A percentile compares a stretch with the other conserved stretches of the same genome.
Conservation (phyloP, 129 eudicot genomes). For the Arctium lappa region DNA sequence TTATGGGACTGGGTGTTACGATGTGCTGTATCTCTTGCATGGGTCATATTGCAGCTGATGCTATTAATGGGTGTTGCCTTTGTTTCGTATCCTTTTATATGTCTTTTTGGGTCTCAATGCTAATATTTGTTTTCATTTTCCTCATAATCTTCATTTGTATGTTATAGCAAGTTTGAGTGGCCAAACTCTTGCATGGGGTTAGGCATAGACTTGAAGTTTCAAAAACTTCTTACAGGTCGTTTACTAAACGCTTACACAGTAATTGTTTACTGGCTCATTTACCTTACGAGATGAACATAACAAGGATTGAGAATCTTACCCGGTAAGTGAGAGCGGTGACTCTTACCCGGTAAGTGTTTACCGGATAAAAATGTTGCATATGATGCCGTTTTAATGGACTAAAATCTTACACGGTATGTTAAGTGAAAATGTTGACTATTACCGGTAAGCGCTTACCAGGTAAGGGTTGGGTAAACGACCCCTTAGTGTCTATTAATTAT, state of each 20-base stretch:
- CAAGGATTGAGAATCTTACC: too few relatives aligned
- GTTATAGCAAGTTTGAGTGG: neutral
- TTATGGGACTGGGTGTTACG: constrained; percentile 67
- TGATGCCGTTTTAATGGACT: too few relatives aligned
- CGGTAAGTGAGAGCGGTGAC: too few relatives aligned
- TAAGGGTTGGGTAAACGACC: too few relatives aligned
- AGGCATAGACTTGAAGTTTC: neutral
- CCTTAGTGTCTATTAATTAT: neutral
- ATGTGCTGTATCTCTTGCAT: constrained; percentile 60
- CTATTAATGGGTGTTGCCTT: constrained; percentile 73
- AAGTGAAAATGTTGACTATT: too few relatives aligned
- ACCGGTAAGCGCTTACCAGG: too few relatives aligned
- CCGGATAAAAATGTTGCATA: too few relatives aligned
- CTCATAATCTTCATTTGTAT: neutral
- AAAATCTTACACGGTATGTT: too few relatives aligned
- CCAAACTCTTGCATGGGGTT: neutral
- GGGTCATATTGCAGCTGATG: constrained; percentile 86
- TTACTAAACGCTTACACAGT: too few relatives aligned
- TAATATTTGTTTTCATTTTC: neutral
- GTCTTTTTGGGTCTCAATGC: neutral
- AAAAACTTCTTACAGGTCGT: neutral
- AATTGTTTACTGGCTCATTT: too few relatives aligned
- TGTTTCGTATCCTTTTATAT: constrained; percentile 71
- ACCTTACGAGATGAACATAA: too few relatives aligned
- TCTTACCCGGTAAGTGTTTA: too few relatives aligned